These are phyloP conservation scores for Leccinum barrowsii DNA, from an alignment of 768 basidiomycete species.

Conservation along the genomic window DNA sequence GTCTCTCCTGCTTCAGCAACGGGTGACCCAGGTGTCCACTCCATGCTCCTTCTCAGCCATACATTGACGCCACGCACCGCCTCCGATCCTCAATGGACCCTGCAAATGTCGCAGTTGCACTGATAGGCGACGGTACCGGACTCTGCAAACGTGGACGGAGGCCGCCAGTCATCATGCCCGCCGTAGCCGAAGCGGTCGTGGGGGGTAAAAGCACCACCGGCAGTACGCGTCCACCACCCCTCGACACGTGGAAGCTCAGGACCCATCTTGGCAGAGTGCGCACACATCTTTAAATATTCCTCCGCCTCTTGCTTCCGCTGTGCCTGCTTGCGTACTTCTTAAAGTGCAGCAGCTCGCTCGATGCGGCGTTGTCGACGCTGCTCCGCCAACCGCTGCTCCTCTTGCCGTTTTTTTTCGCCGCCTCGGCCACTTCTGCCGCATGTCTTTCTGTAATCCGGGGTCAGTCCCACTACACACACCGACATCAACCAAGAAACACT, in stretches of 20 bases:
- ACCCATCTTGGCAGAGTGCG: slow-evolving; percentile 23
- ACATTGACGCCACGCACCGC: too few species aligned
- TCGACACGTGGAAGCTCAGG: slow-evolving; percentile 23
- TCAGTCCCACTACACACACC: too few species aligned
- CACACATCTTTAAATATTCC: slow-evolving; percentile 33
- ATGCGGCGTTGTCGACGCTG: not conserved
- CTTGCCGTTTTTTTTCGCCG: slow-evolving; percentile 45
- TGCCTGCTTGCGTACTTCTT: slow-evolving; percentile 47
- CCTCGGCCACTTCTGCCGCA: slow-evolving; percentile 58
- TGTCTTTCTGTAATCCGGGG: not conserved
- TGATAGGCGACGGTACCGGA: too few species aligned
- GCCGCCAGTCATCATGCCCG: too few species aligned
- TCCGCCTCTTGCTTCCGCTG: slow-evolving; percentile 70
- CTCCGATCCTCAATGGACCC: too few species aligned
- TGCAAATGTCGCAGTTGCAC: too few species aligned
- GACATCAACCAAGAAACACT: too few species aligned
- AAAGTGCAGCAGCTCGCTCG: slow-evolving; percentile 49
- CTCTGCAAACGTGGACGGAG: too few species aligned
- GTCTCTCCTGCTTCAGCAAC: too few species aligned
- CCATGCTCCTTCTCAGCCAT: too few species aligned
- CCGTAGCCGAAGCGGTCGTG: not conserved
- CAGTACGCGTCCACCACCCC: slow-evolving; percentile 15
- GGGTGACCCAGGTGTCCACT: too few species aligned
- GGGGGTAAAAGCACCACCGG: slow-evolving; percentile 21
- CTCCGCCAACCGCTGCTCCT: slow-evolving; percentile 52